Base-by-base conservation (phyloP, 306 rosid species). In the Fragaria iinumae region DNA sequence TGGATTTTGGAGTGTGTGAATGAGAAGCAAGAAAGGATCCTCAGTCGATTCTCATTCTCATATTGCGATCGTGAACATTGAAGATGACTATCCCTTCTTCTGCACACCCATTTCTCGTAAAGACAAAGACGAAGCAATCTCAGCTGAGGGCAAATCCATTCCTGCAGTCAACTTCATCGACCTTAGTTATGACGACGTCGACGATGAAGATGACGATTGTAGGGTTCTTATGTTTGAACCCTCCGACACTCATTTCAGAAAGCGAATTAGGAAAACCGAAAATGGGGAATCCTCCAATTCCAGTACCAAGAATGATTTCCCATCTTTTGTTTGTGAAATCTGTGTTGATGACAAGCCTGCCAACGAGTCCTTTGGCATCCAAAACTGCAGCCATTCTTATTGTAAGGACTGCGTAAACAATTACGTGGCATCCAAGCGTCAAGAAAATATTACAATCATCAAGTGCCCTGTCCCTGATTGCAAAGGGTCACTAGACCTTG, bases 401-500 rank as follows among this genome's bases (percentile, higher is more conserved):
- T 90, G 96, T 45, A 36, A 62, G 11, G 85, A 85, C 0, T 92
- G 97, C 57, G 71, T 84, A 3, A 27, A 59, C 11, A 90, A 85
- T 45, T 86, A 92, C 55, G 86, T 92, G 12, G 87, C 85, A 5
- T 25, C 83, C 0, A 92, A 87, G 76, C 82, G 88, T 67, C 74
- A 80, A 49, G 89, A 88, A 0, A 76, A 52, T 2, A 60, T 84
- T 44, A 72, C 84, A 8, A 23, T 11, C 3, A 87, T 92, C 23
- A 20, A 67, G 0, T 92, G 96, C 72, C 97, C 90, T 11, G 81
- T 80, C 57, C 62, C 88, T 20, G 80, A 77, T 63, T 92, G 97
- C 69, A 29, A 36, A 7, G 83, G 79, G 5, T 27, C 70, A 3
- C 14, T 88, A 60, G 86, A 87, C 45, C 71, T 85, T 6, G 87